phyloP scores from a whole-genome alignment of 2,329 filamentous ascomycete genomes.

The Aspergillus pseudotamarii region DNA sequence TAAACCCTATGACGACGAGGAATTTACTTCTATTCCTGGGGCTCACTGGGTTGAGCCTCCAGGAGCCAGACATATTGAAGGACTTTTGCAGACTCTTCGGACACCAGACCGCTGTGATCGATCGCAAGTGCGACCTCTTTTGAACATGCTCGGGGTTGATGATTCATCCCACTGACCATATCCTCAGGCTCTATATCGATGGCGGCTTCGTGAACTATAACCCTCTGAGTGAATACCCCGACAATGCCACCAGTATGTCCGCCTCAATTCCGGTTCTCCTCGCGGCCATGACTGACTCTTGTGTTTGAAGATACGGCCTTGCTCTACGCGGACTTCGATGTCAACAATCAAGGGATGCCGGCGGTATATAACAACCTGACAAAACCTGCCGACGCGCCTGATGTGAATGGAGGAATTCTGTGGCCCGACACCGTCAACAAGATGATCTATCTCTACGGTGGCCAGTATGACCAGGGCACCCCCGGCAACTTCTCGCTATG shows the following conservation, averaged over 20 bases:
- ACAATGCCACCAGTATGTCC: constrained; percentile 7
- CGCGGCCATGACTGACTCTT: background rate
- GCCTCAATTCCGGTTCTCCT: background rate
- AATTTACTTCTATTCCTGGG: background rate
- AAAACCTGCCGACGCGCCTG: constrained; percentile 2
- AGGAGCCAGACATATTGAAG: constrained; percentile 5
- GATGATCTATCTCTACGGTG: constrained; percentile 12
- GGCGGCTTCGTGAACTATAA: constrained; percentile 11
- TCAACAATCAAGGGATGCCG: constrained; percentile 12
- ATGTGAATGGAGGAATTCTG: constrained; percentile 9
- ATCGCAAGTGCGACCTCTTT: constrained; percentile 7
- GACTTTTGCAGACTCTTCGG: constrained; percentile 9
- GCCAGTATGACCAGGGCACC: background rate
- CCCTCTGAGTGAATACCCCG: constrained; percentile 3
- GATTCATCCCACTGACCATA: background rate
- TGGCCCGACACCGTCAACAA: constrained; percentile 14
- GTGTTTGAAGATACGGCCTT: background rate
- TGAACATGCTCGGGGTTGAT: background rate
- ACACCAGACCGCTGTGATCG: constrained; percentile 9
- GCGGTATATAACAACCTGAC: constrained; percentile 6
- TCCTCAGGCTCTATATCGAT: constrained; percentile 8
- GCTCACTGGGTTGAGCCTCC: background rate
- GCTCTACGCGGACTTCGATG: constrained; percentile 10
- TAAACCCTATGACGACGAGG: constrained; percentile 1
- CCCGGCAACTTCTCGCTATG: background rate